These are phyloP conservation scores for Hysterangium stoloniferum DNA, from an alignment of 768 basidiomycete genomes.

Conservation along the genomic window DNA sequence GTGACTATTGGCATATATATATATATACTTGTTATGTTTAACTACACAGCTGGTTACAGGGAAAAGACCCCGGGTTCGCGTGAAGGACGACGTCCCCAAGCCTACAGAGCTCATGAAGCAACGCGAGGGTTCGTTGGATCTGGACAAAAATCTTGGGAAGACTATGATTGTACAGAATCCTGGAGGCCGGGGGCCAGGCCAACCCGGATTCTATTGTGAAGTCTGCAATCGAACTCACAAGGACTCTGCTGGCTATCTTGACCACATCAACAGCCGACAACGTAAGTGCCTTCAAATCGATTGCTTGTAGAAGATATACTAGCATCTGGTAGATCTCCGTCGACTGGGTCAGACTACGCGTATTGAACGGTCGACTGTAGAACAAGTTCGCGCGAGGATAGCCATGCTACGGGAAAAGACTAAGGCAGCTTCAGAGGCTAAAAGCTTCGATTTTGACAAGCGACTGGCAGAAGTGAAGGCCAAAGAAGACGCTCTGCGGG, in stretches of 20 bases:
- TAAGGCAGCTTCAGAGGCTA: constrained; percentile 70
- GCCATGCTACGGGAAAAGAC: constrained; percentile 82
- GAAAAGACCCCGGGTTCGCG: constrained; percentile 66
- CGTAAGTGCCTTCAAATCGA: constrained; percentile 52
- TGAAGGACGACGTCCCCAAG: constrained; percentile 77
- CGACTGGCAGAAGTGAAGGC: constrained; percentile 77
- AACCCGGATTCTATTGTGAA: constrained; percentile 93
- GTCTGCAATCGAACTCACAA: constrained; percentile 87
- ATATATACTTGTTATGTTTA: neutral
- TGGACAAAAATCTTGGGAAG: constrained; percentile 93
- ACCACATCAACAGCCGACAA: constrained; percentile 90
- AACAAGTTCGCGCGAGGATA: constrained; percentile 89
- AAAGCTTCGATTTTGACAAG: constrained; percentile 91
- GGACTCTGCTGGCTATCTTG: constrained; percentile 88
- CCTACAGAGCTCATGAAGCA: constrained; percentile 91
- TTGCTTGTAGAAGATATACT: constrained; percentile 6
- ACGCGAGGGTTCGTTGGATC: constrained; percentile 74
- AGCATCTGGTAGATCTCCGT: constrained; percentile 61
- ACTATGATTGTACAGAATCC: constrained; percentile 89
- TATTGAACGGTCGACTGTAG: constrained; percentile 81
- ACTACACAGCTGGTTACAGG: constrained; percentile 42
- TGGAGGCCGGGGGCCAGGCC: constrained; percentile 76
- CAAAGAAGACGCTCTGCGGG: constrained; percentile 58
- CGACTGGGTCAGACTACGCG: constrained; percentile 94
- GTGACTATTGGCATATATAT: constrained; percentile 28